Percentiles rank a stretch among this genome's conserved stretches.
phyloP scores from a whole-genome alignment of 768 basidiomycete species.

The Tephrocybe sp. region DNA sequence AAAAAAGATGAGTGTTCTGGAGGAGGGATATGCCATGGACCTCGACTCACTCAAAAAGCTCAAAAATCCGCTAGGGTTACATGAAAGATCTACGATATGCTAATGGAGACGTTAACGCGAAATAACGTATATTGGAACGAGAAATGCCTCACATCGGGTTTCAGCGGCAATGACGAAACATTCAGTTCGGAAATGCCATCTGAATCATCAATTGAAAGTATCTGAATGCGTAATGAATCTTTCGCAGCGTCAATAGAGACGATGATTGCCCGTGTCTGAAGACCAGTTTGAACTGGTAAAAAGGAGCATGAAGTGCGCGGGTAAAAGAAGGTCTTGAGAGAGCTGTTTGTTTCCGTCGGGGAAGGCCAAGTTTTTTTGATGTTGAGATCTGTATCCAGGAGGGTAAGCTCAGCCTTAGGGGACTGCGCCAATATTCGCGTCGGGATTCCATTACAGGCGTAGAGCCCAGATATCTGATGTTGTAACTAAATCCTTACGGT shows the following conservation, averaged over 20 bases:
- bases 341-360: slow-evolving; percentile 2
- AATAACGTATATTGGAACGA: background rate
- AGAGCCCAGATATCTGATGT: slow-evolving; percentile 31
- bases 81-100: slow-evolving; percentile 38
- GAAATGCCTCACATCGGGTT: slow-evolving; percentile 25
- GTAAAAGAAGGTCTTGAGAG: slow-evolving; percentile 28
- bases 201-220: slow-evolving; percentile 31
- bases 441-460: slow-evolving; percentile 19
- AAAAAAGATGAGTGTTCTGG: background rate
- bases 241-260: slow-evolving; percentile 22
- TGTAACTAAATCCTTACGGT: slow-evolving; percentile 35
- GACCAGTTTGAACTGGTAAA: slow-evolving; percentile 18
- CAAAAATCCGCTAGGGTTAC: slow-evolving; percentile 45
- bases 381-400: slow-evolving; percentile 26
- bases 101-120: slow-evolving; percentile 17
- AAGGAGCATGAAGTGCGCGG: slow-evolving; percentile 27
- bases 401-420: slow-evolving; percentile 26
- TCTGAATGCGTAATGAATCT: slow-evolving; percentile 21
- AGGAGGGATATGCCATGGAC: background rate
- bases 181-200: slow-evolving; percentile 28
- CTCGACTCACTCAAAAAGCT: slow-evolving; percentile 45
- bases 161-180: slow-evolving; percentile 25
- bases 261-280: slow-evolving; percentile 21
- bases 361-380: slow-evolving; percentile 20
- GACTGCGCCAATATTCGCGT: slow-evolving; percentile 27